A percentile compares a stretch with the other conserved stretches of the same genome.
phyloP scores from a whole-genome alignment of 306 rosid genomes.

The Gynostemma pentaphyllum region DNA sequence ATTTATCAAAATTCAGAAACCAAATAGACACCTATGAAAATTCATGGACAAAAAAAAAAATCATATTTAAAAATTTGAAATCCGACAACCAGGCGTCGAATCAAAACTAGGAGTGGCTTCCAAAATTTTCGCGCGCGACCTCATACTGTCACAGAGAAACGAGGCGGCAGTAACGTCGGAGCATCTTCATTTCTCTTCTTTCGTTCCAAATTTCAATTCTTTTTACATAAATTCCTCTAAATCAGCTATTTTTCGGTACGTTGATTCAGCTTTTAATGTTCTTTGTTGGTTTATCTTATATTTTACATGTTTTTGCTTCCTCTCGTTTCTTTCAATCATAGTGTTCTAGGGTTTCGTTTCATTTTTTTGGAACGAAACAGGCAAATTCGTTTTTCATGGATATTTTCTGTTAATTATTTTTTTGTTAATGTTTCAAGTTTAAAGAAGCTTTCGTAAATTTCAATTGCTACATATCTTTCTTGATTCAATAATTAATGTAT shows the following conservation, averaged over 20 bases:
- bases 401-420: neutral
- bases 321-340: neutral
- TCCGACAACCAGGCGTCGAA: too few species aligned
- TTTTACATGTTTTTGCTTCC: neutral
- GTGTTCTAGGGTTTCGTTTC: neutral
- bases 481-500: neutral
- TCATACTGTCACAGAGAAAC: too few species aligned
- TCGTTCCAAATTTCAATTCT: too few species aligned
- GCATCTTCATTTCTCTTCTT: too few species aligned
- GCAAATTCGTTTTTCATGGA: neutral
- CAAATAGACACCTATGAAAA: too few species aligned
- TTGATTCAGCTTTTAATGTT: neutral
- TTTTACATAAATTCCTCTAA: neutral
- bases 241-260: neutral
- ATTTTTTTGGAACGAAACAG: neutral
- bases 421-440: neutral
- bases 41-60: too few species aligned
- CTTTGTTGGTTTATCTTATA: neutral
- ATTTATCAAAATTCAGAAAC: too few species aligned
- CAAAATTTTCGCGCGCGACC: too few species aligned
- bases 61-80: too few species aligned
- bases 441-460: neutral
- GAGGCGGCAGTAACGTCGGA: too few species aligned
- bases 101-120: too few species aligned
- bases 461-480: neutral